Evolutionary conservation across 768 basidiomycete species (phyloP).

Genomic region (Podaxis sp.): DNA sequence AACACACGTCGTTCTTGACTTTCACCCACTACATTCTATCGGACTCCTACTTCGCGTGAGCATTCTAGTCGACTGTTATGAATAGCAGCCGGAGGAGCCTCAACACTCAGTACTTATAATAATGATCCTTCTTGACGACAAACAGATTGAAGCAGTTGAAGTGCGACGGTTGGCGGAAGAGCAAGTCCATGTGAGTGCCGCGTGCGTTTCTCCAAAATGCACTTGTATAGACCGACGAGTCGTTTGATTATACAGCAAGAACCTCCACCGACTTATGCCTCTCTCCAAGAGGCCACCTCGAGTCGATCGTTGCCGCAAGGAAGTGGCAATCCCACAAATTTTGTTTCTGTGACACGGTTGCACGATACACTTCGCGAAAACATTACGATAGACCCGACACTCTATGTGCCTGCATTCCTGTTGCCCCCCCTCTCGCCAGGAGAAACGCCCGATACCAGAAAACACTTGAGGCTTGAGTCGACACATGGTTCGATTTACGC

Average conservation of each 20-base stretch:
- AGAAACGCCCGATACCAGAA: slow-evolving; percentile 21
- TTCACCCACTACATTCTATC: neutral
- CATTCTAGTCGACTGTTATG: slow-evolving; percentile 5
- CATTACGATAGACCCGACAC: slow-evolving; percentile 24
- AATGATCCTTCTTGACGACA: slow-evolving; percentile 25
- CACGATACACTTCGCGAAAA: slow-evolving; percentile 25
- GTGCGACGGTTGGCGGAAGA: slow-evolving; percentile 21
- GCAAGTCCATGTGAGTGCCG: slow-evolving; percentile 17
- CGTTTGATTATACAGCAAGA: slow-evolving; percentile 17
- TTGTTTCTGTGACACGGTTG: slow-evolving; percentile 21
- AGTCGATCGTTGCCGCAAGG: neutral
- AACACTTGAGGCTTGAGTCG: slow-evolving; percentile 26
- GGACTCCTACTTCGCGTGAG: neutral
- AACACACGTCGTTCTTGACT: neutral
- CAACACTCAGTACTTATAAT: neutral
- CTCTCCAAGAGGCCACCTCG: slow-evolving; percentile 15
- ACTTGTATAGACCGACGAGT: neutral
- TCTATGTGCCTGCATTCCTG: slow-evolving; percentile 23
- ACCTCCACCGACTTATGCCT: slow-evolving; percentile 29
- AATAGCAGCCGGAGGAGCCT: neutral
- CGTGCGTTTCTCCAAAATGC: neutral
- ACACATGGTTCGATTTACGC: slow-evolving; percentile 24
- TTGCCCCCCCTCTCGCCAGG: slow-evolving; percentile 21
- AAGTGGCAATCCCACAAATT: slow-evolving; percentile 20
- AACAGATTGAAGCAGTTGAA: slow-evolving; percentile 23